Conservation (phyloP, 768 basidiomycete genomes). For the Hygrophoropsis aurantiaca region DNA sequence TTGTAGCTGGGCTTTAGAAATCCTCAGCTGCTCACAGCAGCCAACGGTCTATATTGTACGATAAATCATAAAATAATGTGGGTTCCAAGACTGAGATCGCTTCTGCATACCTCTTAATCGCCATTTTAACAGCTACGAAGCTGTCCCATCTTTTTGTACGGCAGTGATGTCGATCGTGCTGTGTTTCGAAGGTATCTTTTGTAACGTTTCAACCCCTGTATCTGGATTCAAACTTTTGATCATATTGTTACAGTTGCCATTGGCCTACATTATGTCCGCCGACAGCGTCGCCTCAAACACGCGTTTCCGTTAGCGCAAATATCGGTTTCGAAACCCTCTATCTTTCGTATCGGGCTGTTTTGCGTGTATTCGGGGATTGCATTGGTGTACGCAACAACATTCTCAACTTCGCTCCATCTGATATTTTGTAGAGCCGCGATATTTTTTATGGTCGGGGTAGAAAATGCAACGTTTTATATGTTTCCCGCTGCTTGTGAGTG, state of each 20-base stretch:
- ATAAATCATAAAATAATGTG: slow-evolving; percentile 32
- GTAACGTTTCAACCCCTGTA: neutral
- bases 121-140: slow-evolving; percentile 22
- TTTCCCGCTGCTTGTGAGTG: slow-evolving; percentile 52
- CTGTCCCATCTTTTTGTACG: slow-evolving; percentile 46
- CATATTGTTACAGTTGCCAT: slow-evolving; percentile 38
- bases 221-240: slow-evolving; percentile 1
- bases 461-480: slow-evolving; percentile 41
- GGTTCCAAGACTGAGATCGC: neutral
- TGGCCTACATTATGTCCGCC: slow-evolving; percentile 40
- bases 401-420: neutral
- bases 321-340: slow-evolving; percentile 35
- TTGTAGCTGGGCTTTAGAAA: slow-evolving; percentile 16
- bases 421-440: slow-evolving; percentile 33
- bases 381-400: slow-evolving; percentile 37
- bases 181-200: slow-evolving; percentile 47
- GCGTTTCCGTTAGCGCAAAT: slow-evolving; percentile 42
- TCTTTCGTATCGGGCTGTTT: slow-evolving; percentile 43
- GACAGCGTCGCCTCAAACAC: slow-evolving; percentile 35
- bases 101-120: slow-evolving; percentile 11
- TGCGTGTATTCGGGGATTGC: slow-evolving; percentile 44
- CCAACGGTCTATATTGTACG: slow-evolving; percentile 54
- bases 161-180: slow-evolving; percentile 38
- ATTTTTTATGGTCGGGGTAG: slow-evolving; percentile 32
- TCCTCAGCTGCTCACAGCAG: slow-evolving; percentile 12